Conservation (phyloP, 257 asterid genomes). For the Jacaranda copaia region DNA sequence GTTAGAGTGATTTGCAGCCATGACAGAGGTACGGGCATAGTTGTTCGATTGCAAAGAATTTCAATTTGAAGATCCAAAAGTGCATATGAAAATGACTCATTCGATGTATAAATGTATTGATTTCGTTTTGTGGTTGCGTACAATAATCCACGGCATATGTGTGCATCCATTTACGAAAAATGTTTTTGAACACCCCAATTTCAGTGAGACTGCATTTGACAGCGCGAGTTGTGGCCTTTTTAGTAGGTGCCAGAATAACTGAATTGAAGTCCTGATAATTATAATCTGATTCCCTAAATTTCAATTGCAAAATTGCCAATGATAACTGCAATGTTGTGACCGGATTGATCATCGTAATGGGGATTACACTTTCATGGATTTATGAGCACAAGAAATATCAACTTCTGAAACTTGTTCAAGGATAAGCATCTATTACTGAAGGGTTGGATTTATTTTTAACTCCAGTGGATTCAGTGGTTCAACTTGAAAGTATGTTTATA, state of each 20-base stretch:
- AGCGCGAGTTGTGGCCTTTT: neutral
- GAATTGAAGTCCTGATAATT: conserved; percentile 11
- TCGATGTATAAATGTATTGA: neutral
- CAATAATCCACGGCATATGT: neutral
- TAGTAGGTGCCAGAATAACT: conserved; percentile 7
- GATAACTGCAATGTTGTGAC: neutral
- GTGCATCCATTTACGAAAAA: neutral
- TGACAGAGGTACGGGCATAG: conserved; percentile 77
- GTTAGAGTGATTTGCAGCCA: conserved; percentile 53
- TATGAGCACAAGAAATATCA: conserved; percentile 4
- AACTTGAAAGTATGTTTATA: conserved; percentile 1
- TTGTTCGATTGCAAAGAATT: conserved; percentile 1
- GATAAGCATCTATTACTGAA: neutral
- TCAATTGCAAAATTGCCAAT: neutral
- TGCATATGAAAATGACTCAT: neutral
- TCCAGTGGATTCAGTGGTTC: neutral
- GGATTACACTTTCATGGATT: neutral
- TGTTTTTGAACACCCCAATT: conserved; percentile 1
- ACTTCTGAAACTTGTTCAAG: neutral
- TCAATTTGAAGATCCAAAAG: conserved; percentile 18
- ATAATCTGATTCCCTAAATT: neutral
- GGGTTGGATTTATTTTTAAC: neutral
- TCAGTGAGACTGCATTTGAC: neutral
- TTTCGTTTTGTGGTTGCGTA: neutral
- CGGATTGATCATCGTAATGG: neutral